phyloP scores from a whole-genome alignment of 306 rosid species.

The Sicyos baderoa region DNA sequence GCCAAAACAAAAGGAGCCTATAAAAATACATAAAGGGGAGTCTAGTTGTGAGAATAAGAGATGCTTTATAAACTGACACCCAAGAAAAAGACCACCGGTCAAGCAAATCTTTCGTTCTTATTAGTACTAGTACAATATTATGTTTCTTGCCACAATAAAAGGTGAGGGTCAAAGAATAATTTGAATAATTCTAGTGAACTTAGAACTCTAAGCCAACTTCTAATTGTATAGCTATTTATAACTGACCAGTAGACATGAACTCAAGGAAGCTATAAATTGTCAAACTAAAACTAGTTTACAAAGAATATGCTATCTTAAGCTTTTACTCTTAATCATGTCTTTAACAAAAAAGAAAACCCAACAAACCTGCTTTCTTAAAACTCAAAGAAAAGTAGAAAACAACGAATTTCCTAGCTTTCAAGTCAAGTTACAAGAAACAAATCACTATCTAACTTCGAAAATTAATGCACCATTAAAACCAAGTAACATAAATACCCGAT shows the following conservation, averaged over 20 bases:
- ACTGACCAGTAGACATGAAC: conserved; percentile 1
- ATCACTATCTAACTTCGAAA: not conserved
- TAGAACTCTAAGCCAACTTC: not conserved
- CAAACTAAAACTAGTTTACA: not conserved
- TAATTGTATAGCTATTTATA: not conserved
- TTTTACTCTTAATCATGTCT: not conserved
- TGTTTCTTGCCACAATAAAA: conserved; percentile 1
- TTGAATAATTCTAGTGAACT: not conserved
- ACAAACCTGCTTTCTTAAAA: not conserved
- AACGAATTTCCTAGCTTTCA: not conserved
- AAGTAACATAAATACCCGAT: not conserved
- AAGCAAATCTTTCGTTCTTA: not conserved
- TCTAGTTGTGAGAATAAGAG: not conserved
- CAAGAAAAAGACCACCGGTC: not conserved
- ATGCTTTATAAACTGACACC: not conserved
- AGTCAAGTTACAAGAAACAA: conserved; percentile 6
- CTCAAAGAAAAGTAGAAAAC: not conserved
- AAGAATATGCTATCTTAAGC: not conserved
- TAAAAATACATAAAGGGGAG: not conserved
- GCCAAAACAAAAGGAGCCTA: not conserved
- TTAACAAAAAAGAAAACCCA: not conserved
- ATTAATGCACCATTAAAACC: not conserved
- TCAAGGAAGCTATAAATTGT: not conserved
- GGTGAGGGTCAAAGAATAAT: not conserved
- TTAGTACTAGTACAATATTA: not conserved